phyloP scores from a whole-genome alignment of 2,329 filamentous ascomycete genomes.

The Knoxdaviesia proteae region DNA sequence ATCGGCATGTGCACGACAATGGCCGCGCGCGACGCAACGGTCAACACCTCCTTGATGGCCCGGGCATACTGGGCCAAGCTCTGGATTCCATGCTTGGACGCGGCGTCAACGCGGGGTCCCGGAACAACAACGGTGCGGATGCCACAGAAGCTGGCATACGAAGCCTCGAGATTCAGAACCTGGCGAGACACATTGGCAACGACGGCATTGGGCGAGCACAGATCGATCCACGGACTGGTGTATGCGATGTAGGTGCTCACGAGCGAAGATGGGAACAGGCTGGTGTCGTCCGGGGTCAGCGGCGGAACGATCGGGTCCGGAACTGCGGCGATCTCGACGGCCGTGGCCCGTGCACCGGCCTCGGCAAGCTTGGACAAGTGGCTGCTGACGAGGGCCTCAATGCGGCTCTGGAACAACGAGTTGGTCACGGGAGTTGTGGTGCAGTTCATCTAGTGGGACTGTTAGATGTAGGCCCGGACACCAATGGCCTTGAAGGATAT shows the following conservation, averaged over 20 bases:
- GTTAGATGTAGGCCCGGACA: conserved; percentile 3
- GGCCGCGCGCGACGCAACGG: conserved; percentile 54
- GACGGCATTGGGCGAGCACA: conserved; percentile 62
- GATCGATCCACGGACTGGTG: conserved; percentile 81
- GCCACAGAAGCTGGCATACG: conserved; percentile 91
- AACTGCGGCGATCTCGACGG: conserved; percentile 21
- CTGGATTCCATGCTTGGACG: conserved; percentile 25
- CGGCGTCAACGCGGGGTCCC: conserved; percentile 48
- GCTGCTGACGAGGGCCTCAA: conserved; percentile 37
- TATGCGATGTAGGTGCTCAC: conserved; percentile 58
- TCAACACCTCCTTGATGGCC: conserved; percentile 60
- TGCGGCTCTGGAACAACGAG: conserved; percentile 45
- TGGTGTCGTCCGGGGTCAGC: conserved; percentile 62
- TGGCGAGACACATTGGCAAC: conserved; percentile 76
- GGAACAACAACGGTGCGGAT: conserved; percentile 64
- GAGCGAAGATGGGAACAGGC: conserved; percentile 43
- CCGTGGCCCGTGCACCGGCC: conserved; percentile 15
- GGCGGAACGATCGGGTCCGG: conserved; percentile 41
- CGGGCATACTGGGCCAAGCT: conserved; percentile 60
- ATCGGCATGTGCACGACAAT: conserved; percentile 69
- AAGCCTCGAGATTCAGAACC: conserved; percentile 74
- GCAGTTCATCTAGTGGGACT: conserved; percentile 45
- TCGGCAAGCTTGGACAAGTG: conserved; percentile 28
- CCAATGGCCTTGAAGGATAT: not conserved
- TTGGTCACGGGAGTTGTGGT: conserved; percentile 64